Percentiles rank a stretch among this genome's conserved stretches.
Conservation (phyloP, 148 eudicot species). For the Pharnaceum exiguum region DNA sequence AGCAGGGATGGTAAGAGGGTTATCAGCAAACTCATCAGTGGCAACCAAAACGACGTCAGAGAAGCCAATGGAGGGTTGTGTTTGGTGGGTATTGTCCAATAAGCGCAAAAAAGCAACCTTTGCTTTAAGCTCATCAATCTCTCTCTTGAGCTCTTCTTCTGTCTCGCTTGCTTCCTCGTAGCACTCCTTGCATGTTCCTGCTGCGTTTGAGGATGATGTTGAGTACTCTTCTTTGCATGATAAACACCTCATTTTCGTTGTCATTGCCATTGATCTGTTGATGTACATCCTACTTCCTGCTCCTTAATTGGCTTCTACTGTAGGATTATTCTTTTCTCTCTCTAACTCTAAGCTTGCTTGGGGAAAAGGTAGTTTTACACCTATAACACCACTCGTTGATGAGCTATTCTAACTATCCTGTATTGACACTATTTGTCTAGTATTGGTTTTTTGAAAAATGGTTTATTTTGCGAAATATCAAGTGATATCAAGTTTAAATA, state of each 20-base stretch:
- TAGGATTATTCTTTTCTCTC: too few species aligned
- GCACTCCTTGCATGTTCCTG: constrained; percentile 87
- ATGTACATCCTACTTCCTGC: too few species aligned
- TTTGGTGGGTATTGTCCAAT: constrained; percentile 12
- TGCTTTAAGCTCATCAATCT: constrained; percentile 71
- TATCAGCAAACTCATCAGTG: constrained; percentile 25
- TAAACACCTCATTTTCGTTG: constrained; percentile 44
- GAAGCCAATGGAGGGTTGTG: constrained; percentile 26
- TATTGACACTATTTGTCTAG: too few species aligned
- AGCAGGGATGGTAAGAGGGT: constrained; percentile 52
- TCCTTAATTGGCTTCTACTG: too few species aligned
- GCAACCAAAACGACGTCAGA: constrained; percentile 75
- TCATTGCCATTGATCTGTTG: too few species aligned
- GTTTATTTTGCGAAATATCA: too few species aligned
- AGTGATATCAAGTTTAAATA: too few species aligned
- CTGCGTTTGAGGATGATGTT: constrained; percentile 27
- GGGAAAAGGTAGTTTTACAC: too few species aligned
- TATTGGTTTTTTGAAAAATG: too few species aligned
- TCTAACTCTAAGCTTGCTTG: too few species aligned
- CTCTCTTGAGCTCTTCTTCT: constrained; percentile 67
- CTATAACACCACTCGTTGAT: too few species aligned
- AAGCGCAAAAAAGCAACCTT: constrained; percentile 58
- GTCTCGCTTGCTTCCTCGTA: constrained; percentile 91
- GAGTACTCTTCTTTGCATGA: constrained; percentile 75
- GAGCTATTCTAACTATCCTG: too few species aligned